phyloP scores from a whole-genome alignment of 768 basidiomycete genomes.

The Rhodotorula babjevae region DNA sequence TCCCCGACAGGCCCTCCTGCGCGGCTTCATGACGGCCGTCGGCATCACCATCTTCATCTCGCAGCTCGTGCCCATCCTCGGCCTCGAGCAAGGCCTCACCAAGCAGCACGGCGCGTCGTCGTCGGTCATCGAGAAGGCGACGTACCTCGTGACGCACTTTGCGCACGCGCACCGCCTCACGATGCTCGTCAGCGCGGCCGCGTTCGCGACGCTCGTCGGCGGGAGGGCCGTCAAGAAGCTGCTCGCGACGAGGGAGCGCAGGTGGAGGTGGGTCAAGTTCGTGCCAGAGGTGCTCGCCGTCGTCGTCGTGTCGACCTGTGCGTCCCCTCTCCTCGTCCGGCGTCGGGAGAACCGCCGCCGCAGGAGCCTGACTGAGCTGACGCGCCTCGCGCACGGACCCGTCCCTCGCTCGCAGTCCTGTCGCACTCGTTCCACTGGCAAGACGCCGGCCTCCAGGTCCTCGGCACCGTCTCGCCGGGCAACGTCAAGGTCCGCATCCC shows the following conservation, averaged over 20 bases:
- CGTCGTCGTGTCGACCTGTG: slow-evolving; percentile 76
- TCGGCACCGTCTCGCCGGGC: slow-evolving; percentile 68
- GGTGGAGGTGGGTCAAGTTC: slow-evolving; percentile 63
- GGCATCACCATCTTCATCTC: slow-evolving; percentile 41
- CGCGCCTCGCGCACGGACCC: not conserved
- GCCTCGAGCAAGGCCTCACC: slow-evolving; percentile 23
- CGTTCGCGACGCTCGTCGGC: slow-evolving; percentile 62
- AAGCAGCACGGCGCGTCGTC: slow-evolving; percentile 47
- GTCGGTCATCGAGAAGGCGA: slow-evolving; percentile 67
- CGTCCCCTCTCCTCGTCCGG: slow-evolving; percentile 43
- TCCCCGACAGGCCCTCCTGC: slow-evolving; percentile 36
- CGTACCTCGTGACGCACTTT: slow-evolving; percentile 61
- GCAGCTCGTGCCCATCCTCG: slow-evolving; percentile 37
- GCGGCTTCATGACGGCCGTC: slow-evolving; percentile 44
- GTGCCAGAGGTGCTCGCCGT: slow-evolving; percentile 86
- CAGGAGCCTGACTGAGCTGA: too few species aligned
- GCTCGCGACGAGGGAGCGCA: slow-evolving; percentile 52
- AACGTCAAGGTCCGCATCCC: slow-evolving; percentile 69
- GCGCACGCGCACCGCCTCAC: slow-evolving; percentile 58
- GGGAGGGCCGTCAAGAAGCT: slow-evolving; percentile 52
- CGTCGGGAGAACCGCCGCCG: too few species aligned
- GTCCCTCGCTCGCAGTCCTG: slow-evolving; percentile 5
- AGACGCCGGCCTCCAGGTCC: slow-evolving; percentile 65
- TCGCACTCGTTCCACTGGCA: slow-evolving; percentile 34
- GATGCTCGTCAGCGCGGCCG: slow-evolving; percentile 66